A percentile compares a stretch with the other conserved stretches of the same genome.
These are phyloP conservation scores for Populus hybrid DNA, from an alignment of 441 rosid genomes.

Conservation along the genomic window DNA sequence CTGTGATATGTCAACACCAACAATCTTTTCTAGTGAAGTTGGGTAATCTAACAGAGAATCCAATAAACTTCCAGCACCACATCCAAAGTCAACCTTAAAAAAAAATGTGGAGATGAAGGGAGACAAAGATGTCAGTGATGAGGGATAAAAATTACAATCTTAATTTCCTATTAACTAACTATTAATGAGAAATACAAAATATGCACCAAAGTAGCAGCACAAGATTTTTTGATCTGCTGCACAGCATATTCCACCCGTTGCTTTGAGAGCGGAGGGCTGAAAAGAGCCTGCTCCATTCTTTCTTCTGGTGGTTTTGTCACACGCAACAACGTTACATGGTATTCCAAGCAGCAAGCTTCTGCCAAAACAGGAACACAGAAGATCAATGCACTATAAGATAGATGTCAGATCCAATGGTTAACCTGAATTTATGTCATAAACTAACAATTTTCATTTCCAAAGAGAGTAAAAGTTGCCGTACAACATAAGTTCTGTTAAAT, in stretches of 20 bases:
- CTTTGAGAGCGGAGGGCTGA: slow-evolving; percentile 92
- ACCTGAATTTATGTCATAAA: slow-evolving; percentile 2
- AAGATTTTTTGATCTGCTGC: slow-evolving; percentile 68
- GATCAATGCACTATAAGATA: slow-evolving; percentile 13
- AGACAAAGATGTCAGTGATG: background rate
- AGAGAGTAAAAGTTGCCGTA: background rate
- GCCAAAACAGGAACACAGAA: slow-evolving; percentile 18
- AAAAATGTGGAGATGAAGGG: slow-evolving; percentile 1
- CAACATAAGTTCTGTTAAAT: background rate
- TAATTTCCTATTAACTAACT: slow-evolving; percentile 8
- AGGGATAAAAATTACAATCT: slow-evolving; percentile 12
- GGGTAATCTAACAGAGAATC: slow-evolving; percentile 79
- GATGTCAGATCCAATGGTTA: slow-evolving; percentile 5
- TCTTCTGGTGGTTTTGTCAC: slow-evolving; percentile 81
- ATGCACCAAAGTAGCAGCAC: slow-evolving; percentile 69
- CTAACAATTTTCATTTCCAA: background rate
- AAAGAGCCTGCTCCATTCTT: slow-evolving; percentile 94
- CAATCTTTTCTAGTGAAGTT: slow-evolving; percentile 65
- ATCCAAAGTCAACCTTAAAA: slow-evolving; percentile 85
- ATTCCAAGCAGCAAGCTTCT: slow-evolving; percentile 52
- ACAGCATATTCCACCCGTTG: slow-evolving; percentile 92
- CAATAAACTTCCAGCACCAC: slow-evolving; percentile 91
- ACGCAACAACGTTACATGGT: slow-evolving; percentile 47
- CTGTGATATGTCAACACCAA: slow-evolving; percentile 79
- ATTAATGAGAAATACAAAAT: slow-evolving; percentile 13